Conservation (phyloP, 2,329 filamentous ascomycete genomes). For the Botrytis galanthina region DNA sequence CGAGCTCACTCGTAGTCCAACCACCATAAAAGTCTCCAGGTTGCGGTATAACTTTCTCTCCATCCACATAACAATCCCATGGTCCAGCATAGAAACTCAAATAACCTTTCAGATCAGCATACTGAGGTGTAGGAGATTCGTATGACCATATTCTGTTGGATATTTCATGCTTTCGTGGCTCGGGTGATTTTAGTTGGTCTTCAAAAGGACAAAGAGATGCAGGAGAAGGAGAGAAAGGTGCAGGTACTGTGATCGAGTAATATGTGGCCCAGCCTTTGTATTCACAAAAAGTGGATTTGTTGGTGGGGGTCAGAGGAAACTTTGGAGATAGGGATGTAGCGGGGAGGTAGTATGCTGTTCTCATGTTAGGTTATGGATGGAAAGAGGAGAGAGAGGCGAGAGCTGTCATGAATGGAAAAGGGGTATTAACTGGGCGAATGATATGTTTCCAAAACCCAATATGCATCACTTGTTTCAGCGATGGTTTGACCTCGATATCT, state of each 20-base stretch:
- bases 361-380: slow-evolving; percentile 15
- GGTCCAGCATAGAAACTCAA: slow-evolving; percentile 60
- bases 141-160: slow-evolving; percentile 59
- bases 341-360: slow-evolving; percentile 58
- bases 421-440: slow-evolving; percentile 53
- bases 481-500: slow-evolving; percentile 54
- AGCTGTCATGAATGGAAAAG: background rate
- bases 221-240: slow-evolving; percentile 28
- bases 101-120: slow-evolving; percentile 53
- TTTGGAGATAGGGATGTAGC: slow-evolving; percentile 45
- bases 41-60: slow-evolving; percentile 57
- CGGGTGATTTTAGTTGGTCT: background rate
- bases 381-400: background rate
- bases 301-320: slow-evolving; percentile 47
- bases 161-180: slow-evolving; percentile 39
- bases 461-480: slow-evolving; percentile 57
- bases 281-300: slow-evolving; percentile 52
- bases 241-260: slow-evolving; percentile 48
- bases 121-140: slow-evolving; percentile 51
- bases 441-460: slow-evolving; percentile 62
- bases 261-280: slow-evolving; percentile 62
- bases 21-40: slow-evolving; percentile 63
- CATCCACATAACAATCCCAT: slow-evolving; percentile 62
- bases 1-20: slow-evolving; percentile 61
- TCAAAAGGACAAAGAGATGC: background rate